Evolutionary conservation across 306 rosid species (phyloP).

Genomic region (Dalbergia cultrata): DNA sequence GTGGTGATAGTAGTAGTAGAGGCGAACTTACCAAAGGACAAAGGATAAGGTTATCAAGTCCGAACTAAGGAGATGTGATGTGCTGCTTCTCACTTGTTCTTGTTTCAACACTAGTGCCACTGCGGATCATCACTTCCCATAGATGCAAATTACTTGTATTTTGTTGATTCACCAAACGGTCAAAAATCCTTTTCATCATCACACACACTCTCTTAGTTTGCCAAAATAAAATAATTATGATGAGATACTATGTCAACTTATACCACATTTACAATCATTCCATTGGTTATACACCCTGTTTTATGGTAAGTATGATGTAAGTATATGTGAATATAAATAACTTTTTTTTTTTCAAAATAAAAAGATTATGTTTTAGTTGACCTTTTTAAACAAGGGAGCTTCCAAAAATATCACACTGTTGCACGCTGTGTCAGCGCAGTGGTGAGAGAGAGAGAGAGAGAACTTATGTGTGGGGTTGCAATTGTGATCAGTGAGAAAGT

Average conservation of each 20-base stretch:
- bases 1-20: constrained; percentile 39
- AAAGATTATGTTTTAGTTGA: constrained; percentile 13
- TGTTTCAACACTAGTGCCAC: neutral
- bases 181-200: neutral
- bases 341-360: neutral
- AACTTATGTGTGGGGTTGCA: constrained; percentile 30
- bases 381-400: constrained; percentile 39
- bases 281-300: too few relatives aligned
- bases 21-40: constrained; percentile 58
- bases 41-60: constrained; percentile 52
- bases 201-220: neutral
- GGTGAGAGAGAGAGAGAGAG: constrained; percentile 32
- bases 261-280: too few relatives aligned
- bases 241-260: too few relatives aligned
- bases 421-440: constrained; percentile 47
- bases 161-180: neutral
- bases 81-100: neutral
- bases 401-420: constrained; percentile 54
- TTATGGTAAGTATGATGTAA: too few relatives aligned
- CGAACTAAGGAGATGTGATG: neutral
- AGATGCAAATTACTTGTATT: accelerated
- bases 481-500: constrained; percentile 44
- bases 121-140: neutral
- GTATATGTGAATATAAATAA: too few relatives aligned
- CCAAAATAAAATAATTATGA: neutral